Conservation (phyloP, 2,329 filamentous ascomycete species). For the Thermoascus crustaceus region DNA sequence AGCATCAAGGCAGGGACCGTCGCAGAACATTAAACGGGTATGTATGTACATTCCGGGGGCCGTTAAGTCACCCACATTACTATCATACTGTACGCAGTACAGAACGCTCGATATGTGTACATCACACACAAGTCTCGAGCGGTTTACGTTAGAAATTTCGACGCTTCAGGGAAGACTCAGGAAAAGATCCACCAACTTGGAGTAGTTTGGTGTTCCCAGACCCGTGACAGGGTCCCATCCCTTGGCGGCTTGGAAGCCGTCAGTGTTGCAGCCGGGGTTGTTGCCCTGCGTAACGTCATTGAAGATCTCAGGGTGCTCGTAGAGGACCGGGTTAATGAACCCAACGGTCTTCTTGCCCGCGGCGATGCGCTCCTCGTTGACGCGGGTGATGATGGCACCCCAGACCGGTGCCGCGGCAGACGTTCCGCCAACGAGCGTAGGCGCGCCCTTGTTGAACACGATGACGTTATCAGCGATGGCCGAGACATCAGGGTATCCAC, state of each 20-base stretch:
- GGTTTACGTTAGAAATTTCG: too few relatives aligned
- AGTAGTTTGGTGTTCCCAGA: slow-evolving; percentile 21
- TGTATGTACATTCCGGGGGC: too few relatives aligned
- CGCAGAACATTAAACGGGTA: too few relatives aligned
- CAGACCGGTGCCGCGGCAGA: slow-evolving; percentile 47
- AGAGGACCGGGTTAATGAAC: slow-evolving; percentile 43
- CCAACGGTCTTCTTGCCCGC: slow-evolving; percentile 44
- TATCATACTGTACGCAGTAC: too few relatives aligned
- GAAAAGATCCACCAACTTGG: slow-evolving; percentile 7
- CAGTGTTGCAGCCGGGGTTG: slow-evolving; percentile 23
- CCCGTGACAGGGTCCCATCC: slow-evolving; percentile 30
- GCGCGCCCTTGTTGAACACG: slow-evolving; percentile 18
- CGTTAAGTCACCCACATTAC: too few relatives aligned
- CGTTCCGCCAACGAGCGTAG: slow-evolving; percentile 21
- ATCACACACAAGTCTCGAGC: too few relatives aligned
- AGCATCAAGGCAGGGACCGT: too few relatives aligned
- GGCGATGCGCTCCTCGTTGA: slow-evolving; percentile 48
- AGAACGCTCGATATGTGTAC: too few relatives aligned
- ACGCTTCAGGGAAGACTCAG: too few relatives aligned
- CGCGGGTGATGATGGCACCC: slow-evolving; percentile 46
- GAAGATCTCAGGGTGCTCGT: slow-evolving; percentile 23
- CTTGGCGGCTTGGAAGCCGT: slow-evolving; percentile 18
- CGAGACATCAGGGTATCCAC: slow-evolving; percentile 29
- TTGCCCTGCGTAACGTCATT: slow-evolving; percentile 23
- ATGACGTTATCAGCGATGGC: slow-evolving; percentile 30